Conservation (phyloP, 208 protist species). For the Wallacemonas collosoma region DNA sequence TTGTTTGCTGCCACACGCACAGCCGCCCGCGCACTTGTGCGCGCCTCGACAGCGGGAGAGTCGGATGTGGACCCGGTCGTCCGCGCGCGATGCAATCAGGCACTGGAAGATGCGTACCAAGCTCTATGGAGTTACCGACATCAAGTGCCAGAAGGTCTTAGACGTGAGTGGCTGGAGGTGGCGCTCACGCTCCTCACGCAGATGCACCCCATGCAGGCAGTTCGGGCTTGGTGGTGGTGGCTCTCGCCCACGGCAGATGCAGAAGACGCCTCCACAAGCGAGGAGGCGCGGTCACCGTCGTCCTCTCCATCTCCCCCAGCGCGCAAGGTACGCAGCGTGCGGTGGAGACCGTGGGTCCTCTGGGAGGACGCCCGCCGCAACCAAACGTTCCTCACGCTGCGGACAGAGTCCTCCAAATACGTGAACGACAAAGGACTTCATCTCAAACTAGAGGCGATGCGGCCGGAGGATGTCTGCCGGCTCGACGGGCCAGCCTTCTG, state of each 20-base stretch:
- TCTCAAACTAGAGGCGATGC: conserved; percentile 27
- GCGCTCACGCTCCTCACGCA: conserved; percentile 30
- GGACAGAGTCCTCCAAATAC: neutral
- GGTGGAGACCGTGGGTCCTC: conserved; percentile 30
- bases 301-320: neutral
- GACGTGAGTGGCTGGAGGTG: conserved; percentile 67
- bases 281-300: neutral
- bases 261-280: neutral
- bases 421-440: conserved; percentile 20
- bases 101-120: conserved; percentile 24
- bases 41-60: neutral
- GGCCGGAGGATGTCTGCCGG: conserved; percentile 21
- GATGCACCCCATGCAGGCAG: neutral
- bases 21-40: conserved; percentile 9
- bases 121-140: conserved; percentile 25
- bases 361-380: conserved; percentile 43
- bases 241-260: neutral
- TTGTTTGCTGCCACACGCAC: conserved; percentile 33
- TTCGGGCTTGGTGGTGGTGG: conserved; percentile 5
- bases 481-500: conserved; percentile 43
- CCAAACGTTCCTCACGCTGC: conserved; percentile 34
- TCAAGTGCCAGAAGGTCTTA: conserved; percentile 21
- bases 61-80: too few relatives aligned
- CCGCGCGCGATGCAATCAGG: neutral
- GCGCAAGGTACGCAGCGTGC: conserved; percentile 3